These are phyloP conservation scores for Camelina laxa DNA, from an alignment of 345 rosid species.

Conservation along the genomic window DNA sequence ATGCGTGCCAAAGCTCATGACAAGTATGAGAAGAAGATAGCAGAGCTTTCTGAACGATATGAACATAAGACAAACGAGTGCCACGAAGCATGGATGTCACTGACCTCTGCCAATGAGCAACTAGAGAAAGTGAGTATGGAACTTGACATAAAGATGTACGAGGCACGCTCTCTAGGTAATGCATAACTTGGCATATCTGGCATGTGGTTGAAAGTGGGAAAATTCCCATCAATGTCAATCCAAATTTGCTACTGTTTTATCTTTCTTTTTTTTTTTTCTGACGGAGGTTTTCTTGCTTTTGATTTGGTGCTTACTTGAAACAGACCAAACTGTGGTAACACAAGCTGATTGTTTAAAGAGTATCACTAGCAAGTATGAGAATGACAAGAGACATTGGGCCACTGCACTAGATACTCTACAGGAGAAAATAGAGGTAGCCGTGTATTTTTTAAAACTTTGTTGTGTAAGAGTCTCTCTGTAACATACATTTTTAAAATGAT, in stretches of 20 bases:
- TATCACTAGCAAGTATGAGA: slow-evolving; percentile 60
- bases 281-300: slow-evolving; percentile 16
- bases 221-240: not conserved
- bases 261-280: not conserved
- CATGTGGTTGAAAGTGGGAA: slow-evolving; percentile 6
- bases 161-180: slow-evolving; percentile 77
- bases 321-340: slow-evolving; percentile 73
- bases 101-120: slow-evolving; percentile 75
- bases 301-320: slow-evolving; percentile 31
- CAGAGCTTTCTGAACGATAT: slow-evolving; percentile 68
- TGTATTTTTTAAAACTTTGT: slow-evolving; percentile 16
- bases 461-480: slow-evolving; percentile 7
- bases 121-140: slow-evolving; percentile 90
- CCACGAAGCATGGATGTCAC: slow-evolving; percentile 97
- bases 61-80: slow-evolving; percentile 88
- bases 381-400: slow-evolving; percentile 64
- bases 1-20: slow-evolving; percentile 73
- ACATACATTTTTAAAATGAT: not conserved
- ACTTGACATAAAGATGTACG: slow-evolving; percentile 76
- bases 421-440: slow-evolving; percentile 65
- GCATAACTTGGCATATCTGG: slow-evolving; percentile 6
- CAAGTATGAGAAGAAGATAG: slow-evolving; percentile 83
- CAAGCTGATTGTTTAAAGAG: slow-evolving; percentile 69
- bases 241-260: slow-evolving; percentile 9
- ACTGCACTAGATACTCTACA: slow-evolving; percentile 56